Conservation (phyloP, 805 yeast genomes). For the Yarrowia porcina region DNA sequence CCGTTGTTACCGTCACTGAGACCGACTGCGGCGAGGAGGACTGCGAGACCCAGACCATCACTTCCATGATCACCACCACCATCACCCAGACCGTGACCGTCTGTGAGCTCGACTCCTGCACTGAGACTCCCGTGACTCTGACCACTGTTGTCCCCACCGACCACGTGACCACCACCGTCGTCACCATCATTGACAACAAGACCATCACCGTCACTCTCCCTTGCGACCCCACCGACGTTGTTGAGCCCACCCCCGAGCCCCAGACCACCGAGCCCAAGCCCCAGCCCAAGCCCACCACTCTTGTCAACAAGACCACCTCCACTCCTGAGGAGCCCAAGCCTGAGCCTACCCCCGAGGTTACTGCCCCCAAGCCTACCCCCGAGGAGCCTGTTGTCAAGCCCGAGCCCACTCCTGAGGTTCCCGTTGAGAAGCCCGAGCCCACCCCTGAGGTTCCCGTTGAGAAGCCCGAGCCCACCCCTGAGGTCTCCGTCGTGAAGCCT, state of each 20-base stretch:
- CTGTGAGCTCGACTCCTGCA: not conserved
- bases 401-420: not conserved
- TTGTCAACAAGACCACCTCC: not conserved
- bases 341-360: not conserved
- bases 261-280: not conserved
- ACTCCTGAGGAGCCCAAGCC: not conserved
- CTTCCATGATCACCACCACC: not conserved
- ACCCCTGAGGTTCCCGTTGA: not conserved
- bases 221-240: conserved; percentile 4
- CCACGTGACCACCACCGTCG: not conserved
- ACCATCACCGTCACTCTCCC: not conserved
- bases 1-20: not conserved
- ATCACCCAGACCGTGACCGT: not conserved
- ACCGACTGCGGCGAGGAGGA: not conserved
- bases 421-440: not conserved
- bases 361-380: not conserved
- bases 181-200: conserved; percentile 1
- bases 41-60: not conserved
- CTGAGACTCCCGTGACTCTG: not conserved
- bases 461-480: not conserved
- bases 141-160: not conserved
- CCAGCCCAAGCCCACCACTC: not conserved
- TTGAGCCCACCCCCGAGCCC: not conserved
- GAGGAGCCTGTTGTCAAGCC: not conserved
- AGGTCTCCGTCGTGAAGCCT: not conserved